phyloP scores from a whole-genome alignment of 1,284 basidiomycete species.

The Limonomyces culmigenus region DNA sequence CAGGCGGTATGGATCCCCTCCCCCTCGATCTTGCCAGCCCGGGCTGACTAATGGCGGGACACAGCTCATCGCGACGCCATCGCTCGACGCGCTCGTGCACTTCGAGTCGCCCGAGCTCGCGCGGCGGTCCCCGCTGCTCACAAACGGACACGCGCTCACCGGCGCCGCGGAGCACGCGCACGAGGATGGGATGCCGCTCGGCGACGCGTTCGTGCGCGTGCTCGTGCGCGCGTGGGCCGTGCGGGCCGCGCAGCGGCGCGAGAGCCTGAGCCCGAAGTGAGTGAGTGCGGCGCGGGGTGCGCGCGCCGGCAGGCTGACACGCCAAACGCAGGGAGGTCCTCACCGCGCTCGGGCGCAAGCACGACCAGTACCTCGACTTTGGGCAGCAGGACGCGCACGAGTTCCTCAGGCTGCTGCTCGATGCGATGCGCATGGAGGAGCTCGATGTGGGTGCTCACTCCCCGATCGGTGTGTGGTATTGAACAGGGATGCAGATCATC shows the following conservation, averaged over 20 bases:
- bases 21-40: not conserved
- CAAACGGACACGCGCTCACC: constrained; percentile 39
- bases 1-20: constrained; percentile 28
- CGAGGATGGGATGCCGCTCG: constrained; percentile 43
- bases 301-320: not conserved
- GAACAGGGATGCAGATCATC: constrained; percentile 36
- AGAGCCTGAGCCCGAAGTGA: constrained; percentile 47
- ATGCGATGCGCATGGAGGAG: constrained; percentile 93
- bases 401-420: constrained; percentile 74
- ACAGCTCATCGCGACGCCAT: constrained; percentile 48
- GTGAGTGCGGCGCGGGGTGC: constrained; percentile 9
- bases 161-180: constrained; percentile 31
- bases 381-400: constrained; percentile 93
- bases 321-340: constrained; percentile 32
- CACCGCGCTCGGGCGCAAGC: constrained; percentile 60
- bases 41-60: not conserved
- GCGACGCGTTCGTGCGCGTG: constrained; percentile 39
- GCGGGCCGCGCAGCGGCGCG: constrained; percentile 29
- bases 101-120: constrained; percentile 30
- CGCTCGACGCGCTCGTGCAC: constrained; percentile 40
- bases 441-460: constrained; percentile 46
- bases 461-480: not conserved
- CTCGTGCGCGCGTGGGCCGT: constrained; percentile 43
- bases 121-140: constrained; percentile 43
- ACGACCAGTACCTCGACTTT: constrained; percentile 86